These are phyloP conservation scores for Platismatia glauca DNA, from an alignment of 495 filamentous ascomycete species.

Conservation along the genomic window DNA sequence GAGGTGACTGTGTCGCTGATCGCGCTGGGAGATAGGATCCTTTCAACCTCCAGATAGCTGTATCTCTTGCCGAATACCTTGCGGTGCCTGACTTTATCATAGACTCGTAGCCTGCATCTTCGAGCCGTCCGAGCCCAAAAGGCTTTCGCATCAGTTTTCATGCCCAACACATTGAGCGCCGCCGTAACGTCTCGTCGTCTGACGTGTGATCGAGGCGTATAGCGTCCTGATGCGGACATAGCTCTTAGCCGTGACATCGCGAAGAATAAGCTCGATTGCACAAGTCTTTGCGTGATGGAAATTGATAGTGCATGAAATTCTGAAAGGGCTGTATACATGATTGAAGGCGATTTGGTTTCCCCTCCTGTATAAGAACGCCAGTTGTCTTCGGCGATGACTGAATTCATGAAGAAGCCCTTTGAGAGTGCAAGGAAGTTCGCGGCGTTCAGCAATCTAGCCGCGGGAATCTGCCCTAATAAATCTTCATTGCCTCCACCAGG, in stretches of 20 bases:
- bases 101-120: slow-evolving; percentile 49
- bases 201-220: slow-evolving; percentile 34
- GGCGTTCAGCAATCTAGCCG: slow-evolving; percentile 49
- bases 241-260: slow-evolving; percentile 49
- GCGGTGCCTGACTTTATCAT: slow-evolving; percentile 33
- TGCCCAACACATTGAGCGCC: slow-evolving; percentile 48
- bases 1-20: not conserved
- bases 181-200: slow-evolving; percentile 54
- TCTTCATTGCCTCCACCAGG: slow-evolving; percentile 27
- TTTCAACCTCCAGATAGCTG: slow-evolving; percentile 48
- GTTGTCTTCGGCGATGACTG: slow-evolving; percentile 49
- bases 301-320: slow-evolving; percentile 65
- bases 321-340: slow-evolving; percentile 56
- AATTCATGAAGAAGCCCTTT: slow-evolving; percentile 70
- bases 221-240: slow-evolving; percentile 31
- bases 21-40: not conserved
- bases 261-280: slow-evolving; percentile 58
- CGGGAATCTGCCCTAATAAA: slow-evolving; percentile 34
- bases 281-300: slow-evolving; percentile 56
- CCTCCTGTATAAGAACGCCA: slow-evolving; percentile 47
- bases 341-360: slow-evolving; percentile 47
- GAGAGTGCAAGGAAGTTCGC: slow-evolving; percentile 57
- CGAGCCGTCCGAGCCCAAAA: slow-evolving; percentile 56
- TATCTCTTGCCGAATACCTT: slow-evolving; percentile 31
- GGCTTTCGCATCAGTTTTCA: slow-evolving; percentile 36